Evolutionary conservation across 768 basidiomycete genomes (phyloP), one percentile per base, ranked within the genome.

Genomic region (Mrakia hoshinonis): DNA sequence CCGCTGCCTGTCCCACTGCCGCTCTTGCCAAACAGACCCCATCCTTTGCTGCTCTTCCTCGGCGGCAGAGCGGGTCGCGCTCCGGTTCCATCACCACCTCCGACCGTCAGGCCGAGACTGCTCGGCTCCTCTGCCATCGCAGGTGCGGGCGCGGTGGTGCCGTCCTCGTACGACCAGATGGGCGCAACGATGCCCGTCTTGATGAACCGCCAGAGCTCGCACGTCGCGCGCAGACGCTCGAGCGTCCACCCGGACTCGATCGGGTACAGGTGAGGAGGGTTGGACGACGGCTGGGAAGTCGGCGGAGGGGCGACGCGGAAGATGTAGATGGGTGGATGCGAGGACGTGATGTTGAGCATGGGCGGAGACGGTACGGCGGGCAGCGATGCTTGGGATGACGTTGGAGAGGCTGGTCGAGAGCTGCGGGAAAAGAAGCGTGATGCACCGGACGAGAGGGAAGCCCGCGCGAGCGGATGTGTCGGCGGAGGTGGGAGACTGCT

Each of bases 131-230:
- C 68, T 5, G n/a, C n/a, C n/a, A n/a, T n/a, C n/a, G n/a, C n/a
- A n/a, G n/a, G n/a, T n/a, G n/a, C n/a, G n/a, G 60, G 15, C 9
- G 46, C 24, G 46, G n/a, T 7, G 11, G 49, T 71, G 5, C 73
- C 69, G 54, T 71, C 65, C 69, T 88, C 90, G 74, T 94, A 92
- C 69, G 91, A 89, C 93, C 93, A 96, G 6, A 95, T 82, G 75
- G 87, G 88, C 72, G 92, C 91, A 24, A 95, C 83, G 67, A 96
- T 82, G 12, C 89, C 86, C 0, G 85, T 87, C 29, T 91, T 85
- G 64, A 95, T 87, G 76, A 90, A 95, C 22, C 89, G 86, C 92
- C 92, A 96, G 18, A 95, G 81, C 4, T 87, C 88, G 79, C 92
- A 94, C n/a, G 92, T 91, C 47, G 88, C 83, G 15, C 92, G 86